A percentile compares a stretch with the other conserved stretches of the same genome.
These are phyloP conservation scores for Huntiella savannae DNA, from an alignment of 2,329 filamentous ascomycete species.

Conservation along the genomic window DNA sequence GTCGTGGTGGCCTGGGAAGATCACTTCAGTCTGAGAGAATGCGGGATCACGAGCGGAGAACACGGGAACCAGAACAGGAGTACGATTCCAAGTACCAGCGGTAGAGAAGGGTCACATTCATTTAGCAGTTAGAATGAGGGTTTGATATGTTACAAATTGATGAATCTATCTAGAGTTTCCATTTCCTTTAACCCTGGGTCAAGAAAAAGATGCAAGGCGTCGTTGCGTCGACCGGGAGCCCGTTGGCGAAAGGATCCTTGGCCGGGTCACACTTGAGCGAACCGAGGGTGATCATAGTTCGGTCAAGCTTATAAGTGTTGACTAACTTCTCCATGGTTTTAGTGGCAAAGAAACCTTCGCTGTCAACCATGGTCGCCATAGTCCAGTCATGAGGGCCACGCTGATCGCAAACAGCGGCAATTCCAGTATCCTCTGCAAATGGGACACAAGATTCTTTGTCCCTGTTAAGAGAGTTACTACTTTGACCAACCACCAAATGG, in stretches of 20 bases:
- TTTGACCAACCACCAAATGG: constrained; percentile 1
- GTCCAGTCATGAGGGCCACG: not conserved
- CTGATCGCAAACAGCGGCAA: not conserved
- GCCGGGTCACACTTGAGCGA: not conserved
- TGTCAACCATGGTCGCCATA: constrained; percentile 3
- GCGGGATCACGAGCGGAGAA: constrained; percentile 20
- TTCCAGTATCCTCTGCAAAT: not conserved
- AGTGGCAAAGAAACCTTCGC: not conserved
- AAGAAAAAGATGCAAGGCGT: no score
- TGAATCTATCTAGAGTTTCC: not conserved
- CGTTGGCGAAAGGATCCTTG: not conserved
- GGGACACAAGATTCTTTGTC: not conserved
- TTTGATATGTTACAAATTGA: no score
- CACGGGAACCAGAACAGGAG: constrained; percentile 20
- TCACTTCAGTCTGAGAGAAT: constrained; percentile 41
- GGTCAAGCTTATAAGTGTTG: constrained; percentile 6
- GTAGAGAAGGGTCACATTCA: not conserved
- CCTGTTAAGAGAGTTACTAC: not conserved
- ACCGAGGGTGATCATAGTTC: not conserved
- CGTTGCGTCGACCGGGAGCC: not conserved
- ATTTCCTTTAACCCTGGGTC: no score
- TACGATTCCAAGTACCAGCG: constrained; percentile 15
- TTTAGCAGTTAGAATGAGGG: no score
- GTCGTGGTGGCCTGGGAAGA: constrained; percentile 72
- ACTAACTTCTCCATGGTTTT: constrained; percentile 5